A percentile compares a stretch with the other conserved stretches of the same genome.
These are phyloP conservation scores for Fraxinus nigra DNA, from an alignment of 305 asterid genomes.

Conservation along the genomic window DNA sequence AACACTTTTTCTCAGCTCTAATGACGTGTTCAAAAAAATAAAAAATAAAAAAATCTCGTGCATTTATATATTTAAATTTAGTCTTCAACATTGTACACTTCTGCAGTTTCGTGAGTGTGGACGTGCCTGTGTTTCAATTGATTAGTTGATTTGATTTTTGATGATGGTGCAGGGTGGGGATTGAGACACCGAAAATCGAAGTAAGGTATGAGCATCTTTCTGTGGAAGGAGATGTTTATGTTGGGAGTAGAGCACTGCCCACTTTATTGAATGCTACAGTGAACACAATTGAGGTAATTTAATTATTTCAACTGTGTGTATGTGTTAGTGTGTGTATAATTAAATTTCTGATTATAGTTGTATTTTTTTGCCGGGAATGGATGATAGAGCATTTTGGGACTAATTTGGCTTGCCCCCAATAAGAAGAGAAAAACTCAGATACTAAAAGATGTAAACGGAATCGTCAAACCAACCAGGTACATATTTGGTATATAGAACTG, in stretches of 20 bases:
- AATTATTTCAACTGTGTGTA: neutral
- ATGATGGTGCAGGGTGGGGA: conserved; percentile 33
- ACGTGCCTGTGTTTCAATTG: neutral
- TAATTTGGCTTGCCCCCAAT: conserved; percentile 25
- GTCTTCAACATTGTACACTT: neutral
- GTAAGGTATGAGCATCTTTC: conserved; percentile 32
- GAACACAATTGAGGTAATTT: conserved; percentile 31
- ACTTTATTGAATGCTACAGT: conserved; percentile 33
- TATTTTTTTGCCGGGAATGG: conserved; percentile 5
- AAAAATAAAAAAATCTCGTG: neutral
- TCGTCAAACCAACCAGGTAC: conserved; percentile 40
- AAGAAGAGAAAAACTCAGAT: conserved; percentile 38
- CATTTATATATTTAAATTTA: neutral
- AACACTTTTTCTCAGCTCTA: neutral
- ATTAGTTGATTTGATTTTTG: neutral
- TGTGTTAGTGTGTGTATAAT: neutral
- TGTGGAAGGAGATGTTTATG: conserved; percentile 35
- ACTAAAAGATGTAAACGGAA: conserved; percentile 35
- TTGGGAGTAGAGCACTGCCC: conserved; percentile 40
- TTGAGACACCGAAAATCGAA: conserved; percentile 35
- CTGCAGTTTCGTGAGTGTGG: neutral
- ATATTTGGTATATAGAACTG: neutral
- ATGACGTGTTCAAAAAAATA: neutral
- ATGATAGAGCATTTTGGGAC: conserved; percentile 26
- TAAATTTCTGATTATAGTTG: neutral